Conservation (phyloP, 2,329 filamentous ascomycete species). For the Dactylellina cionopaga region DNA sequence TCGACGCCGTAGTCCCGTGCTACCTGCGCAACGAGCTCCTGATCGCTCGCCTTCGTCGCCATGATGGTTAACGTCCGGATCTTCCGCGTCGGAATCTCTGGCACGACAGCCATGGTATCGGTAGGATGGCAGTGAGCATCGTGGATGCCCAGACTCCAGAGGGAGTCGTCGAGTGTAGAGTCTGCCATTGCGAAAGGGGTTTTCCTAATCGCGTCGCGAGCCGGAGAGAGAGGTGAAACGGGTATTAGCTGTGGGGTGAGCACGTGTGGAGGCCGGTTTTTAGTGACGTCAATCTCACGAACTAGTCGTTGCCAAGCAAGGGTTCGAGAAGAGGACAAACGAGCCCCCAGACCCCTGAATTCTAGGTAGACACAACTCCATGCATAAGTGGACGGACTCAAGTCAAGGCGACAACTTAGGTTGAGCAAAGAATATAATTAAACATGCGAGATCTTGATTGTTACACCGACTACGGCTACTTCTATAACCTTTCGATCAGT, state of each 20-base stretch:
- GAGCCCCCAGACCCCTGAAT: too few relatives aligned
- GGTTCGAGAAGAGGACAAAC: too few relatives aligned
- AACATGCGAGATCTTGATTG: too few relatives aligned
- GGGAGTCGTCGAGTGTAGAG: slow-evolving; percentile 31
- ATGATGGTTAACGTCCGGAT: slow-evolving; percentile 72
- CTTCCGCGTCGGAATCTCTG: slow-evolving; percentile 35
- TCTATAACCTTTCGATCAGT: too few relatives aligned
- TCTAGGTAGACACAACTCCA: too few relatives aligned
- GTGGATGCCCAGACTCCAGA: slow-evolving; percentile 75
- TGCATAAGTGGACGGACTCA: too few relatives aligned
- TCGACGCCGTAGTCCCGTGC: slow-evolving; percentile 68
- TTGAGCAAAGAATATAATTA: too few relatives aligned
- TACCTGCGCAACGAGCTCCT: slow-evolving; percentile 74
- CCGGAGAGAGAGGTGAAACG: background rate
- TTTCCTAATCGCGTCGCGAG: background rate
- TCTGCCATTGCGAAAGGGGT: slow-evolving; percentile 25
- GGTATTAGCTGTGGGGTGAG: background rate
- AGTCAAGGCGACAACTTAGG: too few relatives aligned
- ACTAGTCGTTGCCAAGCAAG: too few relatives aligned
- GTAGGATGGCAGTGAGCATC: slow-evolving; percentile 88
- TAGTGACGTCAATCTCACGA: background rate
- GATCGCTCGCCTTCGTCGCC: slow-evolving; percentile 79
- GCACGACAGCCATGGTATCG: slow-evolving; percentile 71
- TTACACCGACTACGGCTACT: too few relatives aligned
- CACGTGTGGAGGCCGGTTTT: background rate